Evolutionary conservation across 345 rosid species (phyloP).

Genomic region (Populus nigra): DNA sequence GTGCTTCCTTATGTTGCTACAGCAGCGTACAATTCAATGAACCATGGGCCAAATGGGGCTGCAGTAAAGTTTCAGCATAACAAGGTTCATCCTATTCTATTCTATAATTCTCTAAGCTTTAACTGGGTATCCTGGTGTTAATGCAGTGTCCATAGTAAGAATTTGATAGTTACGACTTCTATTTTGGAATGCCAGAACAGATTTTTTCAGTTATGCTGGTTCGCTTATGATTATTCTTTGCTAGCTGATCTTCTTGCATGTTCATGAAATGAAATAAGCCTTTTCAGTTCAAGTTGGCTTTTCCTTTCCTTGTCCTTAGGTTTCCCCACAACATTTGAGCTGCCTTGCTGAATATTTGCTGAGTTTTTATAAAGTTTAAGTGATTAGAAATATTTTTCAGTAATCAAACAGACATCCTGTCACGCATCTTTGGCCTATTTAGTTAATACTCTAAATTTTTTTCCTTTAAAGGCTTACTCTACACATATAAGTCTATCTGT

Average conservation of each 20-base stretch:
- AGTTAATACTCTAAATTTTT: not conserved
- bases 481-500: not conserved
- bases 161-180: not conserved
- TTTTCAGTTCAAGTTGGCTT: not conserved
- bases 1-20: slow-evolving; percentile 77
- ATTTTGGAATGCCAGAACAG: slow-evolving; percentile 5
- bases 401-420: not conserved
- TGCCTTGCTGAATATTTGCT: not conserved
- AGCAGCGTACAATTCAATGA: slow-evolving; percentile 57
- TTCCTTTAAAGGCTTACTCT: not conserved
- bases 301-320: not conserved
- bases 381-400: not conserved
- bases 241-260: not conserved
- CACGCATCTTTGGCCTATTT: not conserved
- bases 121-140: slow-evolving; percentile 6
- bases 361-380: not conserved
- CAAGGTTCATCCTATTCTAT: slow-evolving; percentile 57
- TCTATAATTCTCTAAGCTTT: slow-evolving; percentile 18
- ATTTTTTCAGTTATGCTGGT: not conserved
- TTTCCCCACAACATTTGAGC: not conserved
- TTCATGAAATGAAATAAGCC: not conserved
- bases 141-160: slow-evolving; percentile 5
- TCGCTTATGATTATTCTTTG: not conserved
- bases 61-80: slow-evolving; percentile 78
- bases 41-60: slow-evolving; percentile 67